phyloP scores from a whole-genome alignment of 1,284 basidiomycete species.

The Irpex rosettiformis region DNA sequence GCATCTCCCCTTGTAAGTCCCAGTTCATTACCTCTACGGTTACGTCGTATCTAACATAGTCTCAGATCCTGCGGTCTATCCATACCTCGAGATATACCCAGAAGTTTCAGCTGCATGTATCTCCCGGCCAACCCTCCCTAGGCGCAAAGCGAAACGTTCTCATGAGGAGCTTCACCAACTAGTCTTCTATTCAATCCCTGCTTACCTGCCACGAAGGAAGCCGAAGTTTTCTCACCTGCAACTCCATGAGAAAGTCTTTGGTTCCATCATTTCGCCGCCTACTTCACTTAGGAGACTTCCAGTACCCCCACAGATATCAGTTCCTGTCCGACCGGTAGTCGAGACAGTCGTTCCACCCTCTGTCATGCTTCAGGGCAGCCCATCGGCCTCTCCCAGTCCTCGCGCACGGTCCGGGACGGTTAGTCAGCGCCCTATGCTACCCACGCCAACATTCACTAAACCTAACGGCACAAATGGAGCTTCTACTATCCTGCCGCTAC shows the following conservation, averaged over 20 bases:
- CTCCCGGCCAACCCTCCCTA: not conserved
- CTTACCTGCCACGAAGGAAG: not conserved
- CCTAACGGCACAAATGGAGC: not conserved
- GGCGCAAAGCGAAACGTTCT: conserved; percentile 8
- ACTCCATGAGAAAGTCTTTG: conserved; percentile 6
- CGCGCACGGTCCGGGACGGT: conserved; percentile 27
- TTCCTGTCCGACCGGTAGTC: not conserved
- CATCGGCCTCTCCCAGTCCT: conserved; percentile 11
- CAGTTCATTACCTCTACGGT: not conserved
- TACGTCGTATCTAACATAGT: not conserved
- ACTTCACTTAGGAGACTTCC: conserved; percentile 6
- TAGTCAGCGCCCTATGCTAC: conserved; percentile 18
- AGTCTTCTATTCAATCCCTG: not conserved
- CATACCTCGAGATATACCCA: conserved; percentile 26
- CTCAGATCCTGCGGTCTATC: conserved; percentile 29
- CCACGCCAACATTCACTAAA: conserved; percentile 13
- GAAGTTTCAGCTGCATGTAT: not conserved
- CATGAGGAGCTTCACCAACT: conserved; percentile 12
- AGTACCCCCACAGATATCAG: not conserved
- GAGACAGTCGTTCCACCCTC: conserved; percentile 1
- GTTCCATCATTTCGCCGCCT: conserved; percentile 8
- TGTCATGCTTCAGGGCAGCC: conserved; percentile 3
- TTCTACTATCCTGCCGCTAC: not conserved
- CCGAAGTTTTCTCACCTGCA: not conserved
- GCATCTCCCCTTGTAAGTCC: conserved; percentile 21